A percentile compares a stretch with the other conserved stretches of the same genome.
Evolutionary conservation across 495 filamentous ascomycete species (phyloP).

Genomic region (Podospora didyma): DNA sequence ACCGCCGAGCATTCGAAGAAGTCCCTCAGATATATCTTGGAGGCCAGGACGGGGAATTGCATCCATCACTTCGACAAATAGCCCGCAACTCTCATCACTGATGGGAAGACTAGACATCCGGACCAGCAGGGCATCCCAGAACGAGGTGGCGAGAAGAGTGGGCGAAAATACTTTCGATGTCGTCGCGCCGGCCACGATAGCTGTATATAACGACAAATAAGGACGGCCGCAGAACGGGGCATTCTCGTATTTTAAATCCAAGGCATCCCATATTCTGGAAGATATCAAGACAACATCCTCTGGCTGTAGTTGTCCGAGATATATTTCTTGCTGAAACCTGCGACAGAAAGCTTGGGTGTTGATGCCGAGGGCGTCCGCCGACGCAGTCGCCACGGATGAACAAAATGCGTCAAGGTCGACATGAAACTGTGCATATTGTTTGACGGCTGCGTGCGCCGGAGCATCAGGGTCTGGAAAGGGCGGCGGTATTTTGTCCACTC

Average conservation of each 20-base stretch:
- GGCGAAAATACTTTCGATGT: slow-evolving; percentile 15
- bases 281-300: slow-evolving; percentile 1
- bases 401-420: slow-evolving; percentile 9
- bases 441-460: neutral
- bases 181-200: slow-evolving; percentile 14
- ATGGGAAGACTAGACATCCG: slow-evolving; percentile 11
- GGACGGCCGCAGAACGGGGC: neutral
- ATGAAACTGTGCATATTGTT: neutral
- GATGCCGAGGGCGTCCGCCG: neutral
- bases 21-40: neutral
- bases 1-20: slow-evolving; percentile 14
- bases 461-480: neutral
- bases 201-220: slow-evolving; percentile 11
- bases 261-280: slow-evolving; percentile 8
- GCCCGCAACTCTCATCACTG: slow-evolving; percentile 12
- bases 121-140: slow-evolving; percentile 17
- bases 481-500: neutral
- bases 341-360: slow-evolving; percentile 7
- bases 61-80: slow-evolving; percentile 12
- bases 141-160: slow-evolving; percentile 1
- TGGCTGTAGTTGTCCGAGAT: slow-evolving; percentile 8
- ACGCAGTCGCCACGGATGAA: neutral
- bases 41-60: slow-evolving; percentile 4
- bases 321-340: slow-evolving; percentile 12
- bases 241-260: slow-evolving; percentile 9